Evolutionary conservation across 306 rosid species (phyloP), one percentile per base, ranked within the genome.

Genomic region (Sophora flavescens): DNA sequence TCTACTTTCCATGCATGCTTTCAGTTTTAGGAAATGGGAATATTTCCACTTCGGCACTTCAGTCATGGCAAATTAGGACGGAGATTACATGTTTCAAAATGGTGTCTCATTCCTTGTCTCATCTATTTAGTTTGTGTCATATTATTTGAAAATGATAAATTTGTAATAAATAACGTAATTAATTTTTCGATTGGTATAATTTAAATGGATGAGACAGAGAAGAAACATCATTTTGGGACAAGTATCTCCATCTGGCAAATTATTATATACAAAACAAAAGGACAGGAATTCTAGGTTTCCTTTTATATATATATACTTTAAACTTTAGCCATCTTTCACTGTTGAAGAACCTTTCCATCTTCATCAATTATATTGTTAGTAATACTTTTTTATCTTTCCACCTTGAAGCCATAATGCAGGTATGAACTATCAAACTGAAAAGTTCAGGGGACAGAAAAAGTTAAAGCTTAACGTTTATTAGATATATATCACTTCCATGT

Each of bases 1-100:
- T 12, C 18, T 45, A 63, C 77, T 83, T 86, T 78, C 60, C 81
- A 80, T 77, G 18, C 69, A 73, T n/a, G 69, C 48, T 73, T 72
- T 59, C 59, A 30, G 48, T 73, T 73, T 59, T 44, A 17, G 68
- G 69, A 58, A 72, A 58, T 8, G 13, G 13, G 78, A 73, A 59
- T 38, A 52, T 63, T 80, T 73, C 82, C 64, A 39, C 47, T 45
- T 56, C 48, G 18, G 41, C 17, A 60, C 14, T 35, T 57, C 18
- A 30, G 4, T 56, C 0, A 18, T 60, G 14, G 44, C 22, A 54
- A 68, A 13, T 65, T 6, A 18, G 22, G 22, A 22, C 22, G 1
- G 22, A 22, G 0, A 22, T 22, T 22, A 22, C 22, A 22, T 22
- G 22, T 22, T 22, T 1, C 1, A 22, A 22, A 22, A 22, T 22